Conservation (phyloP, 345 rosid genomes). For the Salix suchowensis region DNA sequence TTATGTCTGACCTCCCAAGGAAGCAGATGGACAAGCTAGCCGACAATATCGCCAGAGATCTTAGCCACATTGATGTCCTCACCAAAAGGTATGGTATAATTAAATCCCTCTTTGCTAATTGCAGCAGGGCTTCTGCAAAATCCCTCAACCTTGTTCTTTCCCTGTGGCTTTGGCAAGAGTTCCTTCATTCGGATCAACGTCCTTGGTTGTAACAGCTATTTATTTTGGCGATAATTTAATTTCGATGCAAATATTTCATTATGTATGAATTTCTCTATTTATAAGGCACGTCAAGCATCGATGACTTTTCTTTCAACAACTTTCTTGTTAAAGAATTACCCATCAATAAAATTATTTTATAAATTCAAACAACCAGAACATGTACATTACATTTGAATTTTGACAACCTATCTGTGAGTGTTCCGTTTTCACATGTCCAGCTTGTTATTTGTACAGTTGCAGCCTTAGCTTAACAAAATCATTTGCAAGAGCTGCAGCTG, state of each 20-base stretch:
- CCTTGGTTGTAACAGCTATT: not conserved
- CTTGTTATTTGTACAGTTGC: conserved; percentile 63
- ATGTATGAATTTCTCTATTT: not conserved
- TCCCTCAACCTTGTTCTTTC: not conserved
- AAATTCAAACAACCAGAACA: conserved; percentile 7
- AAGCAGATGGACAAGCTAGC: conserved; percentile 87
- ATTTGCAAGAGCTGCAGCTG: conserved; percentile 86
- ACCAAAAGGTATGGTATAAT: conserved; percentile 61
- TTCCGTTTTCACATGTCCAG: conserved; percentile 5
- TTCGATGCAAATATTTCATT: not conserved
- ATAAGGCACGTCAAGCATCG: not conserved
- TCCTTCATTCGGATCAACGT: not conserved
- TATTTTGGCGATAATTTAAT: not conserved
- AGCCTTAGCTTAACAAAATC: conserved; percentile 85
- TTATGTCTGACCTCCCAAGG: conserved; percentile 93
- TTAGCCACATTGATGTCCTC: conserved; percentile 77
- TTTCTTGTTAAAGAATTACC: not conserved
- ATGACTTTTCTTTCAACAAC: not conserved
- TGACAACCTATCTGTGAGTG: not conserved
- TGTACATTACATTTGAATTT: not conserved
- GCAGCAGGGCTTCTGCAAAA: not conserved
- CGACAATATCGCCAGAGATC: conserved; percentile 70
- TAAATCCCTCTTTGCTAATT: not conserved
- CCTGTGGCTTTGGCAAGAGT: not conserved
- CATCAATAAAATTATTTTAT: not conserved